phyloP scores from a whole-genome alignment of 176 grass and related monocot species.

The Thinopyrum elongatum region DNA sequence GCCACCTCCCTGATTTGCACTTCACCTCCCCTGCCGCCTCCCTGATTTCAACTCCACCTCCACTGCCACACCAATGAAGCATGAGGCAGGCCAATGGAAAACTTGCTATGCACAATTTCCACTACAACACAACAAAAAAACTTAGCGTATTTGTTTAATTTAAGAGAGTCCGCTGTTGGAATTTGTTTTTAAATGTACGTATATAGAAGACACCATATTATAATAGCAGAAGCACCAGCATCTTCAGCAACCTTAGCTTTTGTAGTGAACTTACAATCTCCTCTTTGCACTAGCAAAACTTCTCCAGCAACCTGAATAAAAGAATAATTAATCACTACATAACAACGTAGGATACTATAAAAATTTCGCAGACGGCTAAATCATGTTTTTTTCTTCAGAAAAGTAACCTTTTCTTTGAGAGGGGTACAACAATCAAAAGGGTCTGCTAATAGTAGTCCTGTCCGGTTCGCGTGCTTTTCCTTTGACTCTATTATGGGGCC shows the following conservation, averaged over 20 bases:
- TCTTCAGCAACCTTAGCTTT: slow-evolving; percentile 78
- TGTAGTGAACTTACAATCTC: slow-evolving; percentile 79
- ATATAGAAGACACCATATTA: too few relatives aligned
- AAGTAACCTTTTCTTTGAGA: slow-evolving; percentile 57
- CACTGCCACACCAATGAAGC: too few relatives aligned
- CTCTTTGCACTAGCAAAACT: slow-evolving; percentile 80
- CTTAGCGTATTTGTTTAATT: too few relatives aligned
- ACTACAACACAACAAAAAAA: too few relatives aligned
- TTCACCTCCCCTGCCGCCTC: too few relatives aligned
- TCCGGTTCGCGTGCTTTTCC: slow-evolving; percentile 78
- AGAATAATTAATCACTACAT: slow-evolving; percentile 1
- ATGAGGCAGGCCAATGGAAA: too few relatives aligned
- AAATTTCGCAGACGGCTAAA: slow-evolving; percentile 7
- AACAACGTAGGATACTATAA: background rate
- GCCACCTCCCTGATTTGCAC: too few relatives aligned
- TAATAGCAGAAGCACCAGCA: slow-evolving; percentile 92
- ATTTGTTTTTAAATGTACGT: too few relatives aligned
- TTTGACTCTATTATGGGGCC: slow-evolving; percentile 85
- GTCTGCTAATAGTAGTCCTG: slow-evolving; percentile 54
- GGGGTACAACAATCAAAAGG: slow-evolving; percentile 67
- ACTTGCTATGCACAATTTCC: too few relatives aligned
- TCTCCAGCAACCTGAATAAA: slow-evolving; percentile 66
- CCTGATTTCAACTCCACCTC: too few relatives aligned
- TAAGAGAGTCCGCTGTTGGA: too few relatives aligned
- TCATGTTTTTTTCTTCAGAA: slow-evolving; percentile 16